These are phyloP conservation scores for Cystobasidium ongulense DNA, from an alignment of 768 basidiomycete genomes.

Conservation along the genomic window DNA sequence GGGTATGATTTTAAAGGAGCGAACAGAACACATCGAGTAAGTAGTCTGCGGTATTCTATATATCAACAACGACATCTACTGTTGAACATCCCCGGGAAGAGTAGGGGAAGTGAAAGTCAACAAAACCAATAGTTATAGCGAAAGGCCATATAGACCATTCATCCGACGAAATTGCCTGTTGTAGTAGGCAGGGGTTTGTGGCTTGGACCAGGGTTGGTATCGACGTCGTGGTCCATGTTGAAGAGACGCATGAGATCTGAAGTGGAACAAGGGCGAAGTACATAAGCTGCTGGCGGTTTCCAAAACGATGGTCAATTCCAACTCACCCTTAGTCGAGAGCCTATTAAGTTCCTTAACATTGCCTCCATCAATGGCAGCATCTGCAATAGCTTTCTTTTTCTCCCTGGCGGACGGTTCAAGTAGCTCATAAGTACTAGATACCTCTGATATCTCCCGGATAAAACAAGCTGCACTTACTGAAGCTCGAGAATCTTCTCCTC, in stretches of 20 bases:
- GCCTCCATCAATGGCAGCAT: constrained; percentile 28
- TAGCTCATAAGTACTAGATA: not conserved
- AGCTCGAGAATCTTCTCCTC: constrained; percentile 31
- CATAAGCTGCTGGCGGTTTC: not conserved
- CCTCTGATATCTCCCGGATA: not conserved
- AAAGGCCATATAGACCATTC: too few species aligned
- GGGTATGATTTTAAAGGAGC: too few species aligned
- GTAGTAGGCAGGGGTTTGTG: not conserved
- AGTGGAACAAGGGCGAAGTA: not conserved
- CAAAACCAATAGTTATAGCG: too few species aligned
- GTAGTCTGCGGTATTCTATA: too few species aligned
- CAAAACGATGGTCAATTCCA: not conserved
- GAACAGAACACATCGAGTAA: too few species aligned
- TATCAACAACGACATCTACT: too few species aligned
- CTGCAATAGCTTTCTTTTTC: constrained; percentile 25
- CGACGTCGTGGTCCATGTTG: not conserved
- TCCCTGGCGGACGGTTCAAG: not conserved
- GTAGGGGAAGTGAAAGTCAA: too few species aligned
- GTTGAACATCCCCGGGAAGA: too few species aligned
- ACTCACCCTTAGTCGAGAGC: not conserved
- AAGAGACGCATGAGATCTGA: constrained; percentile 10
- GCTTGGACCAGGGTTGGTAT: not conserved
- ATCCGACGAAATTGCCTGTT: not conserved
- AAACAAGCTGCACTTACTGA: not conserved
- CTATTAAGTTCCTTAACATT: not conserved